Evolutionary conservation across 140 eudicot species (phyloP), one percentile per base, ranked within the genome.

Genomic region (Erigeron philadelphicus): DNA sequence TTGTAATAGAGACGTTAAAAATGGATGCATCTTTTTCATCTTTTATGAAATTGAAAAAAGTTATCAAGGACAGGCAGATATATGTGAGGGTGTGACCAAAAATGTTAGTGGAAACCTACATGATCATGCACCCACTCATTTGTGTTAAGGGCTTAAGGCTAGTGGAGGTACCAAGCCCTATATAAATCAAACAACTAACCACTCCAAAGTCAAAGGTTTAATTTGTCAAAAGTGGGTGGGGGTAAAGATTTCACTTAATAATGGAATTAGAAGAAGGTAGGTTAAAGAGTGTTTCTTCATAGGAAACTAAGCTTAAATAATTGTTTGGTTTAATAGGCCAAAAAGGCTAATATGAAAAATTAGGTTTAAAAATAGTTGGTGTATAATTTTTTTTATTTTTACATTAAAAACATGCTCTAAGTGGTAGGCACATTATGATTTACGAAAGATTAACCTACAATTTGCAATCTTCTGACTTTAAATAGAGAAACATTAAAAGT

Each of bases 151-250:
- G 31, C 62, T 70, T 53, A 15, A 64, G 61, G 67, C 43, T 69
- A 76, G 80, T 61, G 80, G 76, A 55, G 52, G 66, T 50, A 68
- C 48, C 47, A 57, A 67, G 61, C 16, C 43, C 31, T 15, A 15
- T 69, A 71, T 31, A 69, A 25, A 48, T 31, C 16, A 58, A 70
- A 65, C 17, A 76, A 15, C 18, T 38, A 63, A 15, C 18, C 46
- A 63, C 19, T 64, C 47, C 72, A 64, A 76, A 70, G 80, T 75
- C 79, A 75, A 75, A 58, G 70, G 67, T 43, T 15, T 54, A 45
- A 62, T 19, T 64, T 76, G 77, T 77, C 72, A 71, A 71, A 71
- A 68, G 67, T 44, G 68, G 67, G 49, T 69, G 49, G 80, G 80
- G 71, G 73, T 77, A 77, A 77, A 64, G 73, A 46, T 64, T 54